phyloP scores from a whole-genome alignment of 2,329 filamentous ascomycete species.

The Botrytis aclada region DNA sequence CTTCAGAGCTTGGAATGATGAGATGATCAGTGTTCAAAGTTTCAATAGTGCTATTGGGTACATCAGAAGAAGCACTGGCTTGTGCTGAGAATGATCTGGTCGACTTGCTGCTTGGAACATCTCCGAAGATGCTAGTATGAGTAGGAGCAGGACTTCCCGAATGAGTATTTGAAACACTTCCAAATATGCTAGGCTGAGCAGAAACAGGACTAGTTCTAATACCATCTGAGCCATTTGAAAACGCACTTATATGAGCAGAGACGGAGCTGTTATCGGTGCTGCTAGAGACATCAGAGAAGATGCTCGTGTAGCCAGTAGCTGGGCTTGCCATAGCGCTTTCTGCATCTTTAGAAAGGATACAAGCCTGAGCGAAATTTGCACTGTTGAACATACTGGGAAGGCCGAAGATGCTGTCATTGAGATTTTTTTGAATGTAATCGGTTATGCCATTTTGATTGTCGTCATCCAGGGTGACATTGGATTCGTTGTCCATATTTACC shows the following conservation, averaged over 20 bases:
- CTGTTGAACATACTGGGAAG: slow-evolving; percentile 4
- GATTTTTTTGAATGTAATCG: background rate
- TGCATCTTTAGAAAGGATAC: background rate
- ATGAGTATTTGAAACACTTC: background rate
- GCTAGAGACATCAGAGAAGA: background rate
- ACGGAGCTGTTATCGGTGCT: background rate
- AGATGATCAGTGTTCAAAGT: background rate
- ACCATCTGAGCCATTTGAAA: background rate
- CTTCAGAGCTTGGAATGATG: background rate
- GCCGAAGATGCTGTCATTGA: background rate
- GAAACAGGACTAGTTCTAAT: background rate
- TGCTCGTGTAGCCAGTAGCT: background rate
- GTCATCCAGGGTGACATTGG: background rate
- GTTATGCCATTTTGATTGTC: too few relatives aligned
- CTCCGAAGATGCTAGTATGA: slow-evolving; percentile 1
- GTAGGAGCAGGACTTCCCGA: background rate
- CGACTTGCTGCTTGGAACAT: background rate
- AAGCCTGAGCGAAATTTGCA: background rate
- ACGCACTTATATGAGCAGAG: background rate
- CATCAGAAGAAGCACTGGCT: background rate
- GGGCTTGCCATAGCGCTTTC: background rate
- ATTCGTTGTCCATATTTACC: background rate
- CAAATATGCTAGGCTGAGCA: background rate
- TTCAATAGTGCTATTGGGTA: background rate
- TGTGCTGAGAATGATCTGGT: background rate